Evolutionary conservation across 768 basidiomycete species (phyloP).

Genomic region (Suillus cothurnatus): DNA sequence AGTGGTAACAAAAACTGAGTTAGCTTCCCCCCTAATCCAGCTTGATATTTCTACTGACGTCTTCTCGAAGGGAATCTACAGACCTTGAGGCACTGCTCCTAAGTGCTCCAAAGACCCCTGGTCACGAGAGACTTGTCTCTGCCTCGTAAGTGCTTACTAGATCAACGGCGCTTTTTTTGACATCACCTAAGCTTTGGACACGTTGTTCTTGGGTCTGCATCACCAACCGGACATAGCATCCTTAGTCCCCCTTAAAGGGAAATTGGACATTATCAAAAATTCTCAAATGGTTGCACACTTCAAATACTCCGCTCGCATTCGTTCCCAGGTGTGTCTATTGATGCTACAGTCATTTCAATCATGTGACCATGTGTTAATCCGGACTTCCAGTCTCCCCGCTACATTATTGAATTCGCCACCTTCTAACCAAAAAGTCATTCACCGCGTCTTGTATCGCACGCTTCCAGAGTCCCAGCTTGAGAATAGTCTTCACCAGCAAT

Average conservation of each 20-base stretch:
- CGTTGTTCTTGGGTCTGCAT: conserved; percentile 47
- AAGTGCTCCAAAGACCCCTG: background rate
- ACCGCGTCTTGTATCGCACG: conserved; percentile 52
- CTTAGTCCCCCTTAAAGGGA: conserved; percentile 49
- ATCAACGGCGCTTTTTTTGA: conserved; percentile 4
- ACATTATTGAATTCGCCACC: conserved; percentile 33
- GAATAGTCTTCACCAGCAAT: conserved; percentile 17
- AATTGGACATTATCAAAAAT: conserved; percentile 42
- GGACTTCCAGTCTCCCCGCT: conserved; percentile 40
- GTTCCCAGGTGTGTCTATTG: conserved; percentile 47
- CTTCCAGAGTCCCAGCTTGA: conserved; percentile 20
- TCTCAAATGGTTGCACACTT: conserved; percentile 46
- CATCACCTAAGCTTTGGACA: conserved; percentile 55
- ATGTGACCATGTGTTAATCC: background rate
- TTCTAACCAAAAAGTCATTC: conserved; percentile 38
- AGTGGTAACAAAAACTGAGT: conserved; percentile 41
- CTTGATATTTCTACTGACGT: background rate
- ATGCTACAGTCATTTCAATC: too few species aligned
- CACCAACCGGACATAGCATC: conserved; percentile 32
- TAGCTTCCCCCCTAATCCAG: conserved; percentile 15
- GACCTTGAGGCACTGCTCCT: conserved; percentile 5
- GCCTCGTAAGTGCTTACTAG: conserved; percentile 42
- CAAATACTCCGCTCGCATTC: conserved; percentile 41
- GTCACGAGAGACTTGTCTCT: conserved; percentile 28
- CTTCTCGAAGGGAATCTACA: background rate